Base-by-base conservation (phyloP, 495 filamentous ascomycete species). In the Schizothecium vesticola region DNA sequence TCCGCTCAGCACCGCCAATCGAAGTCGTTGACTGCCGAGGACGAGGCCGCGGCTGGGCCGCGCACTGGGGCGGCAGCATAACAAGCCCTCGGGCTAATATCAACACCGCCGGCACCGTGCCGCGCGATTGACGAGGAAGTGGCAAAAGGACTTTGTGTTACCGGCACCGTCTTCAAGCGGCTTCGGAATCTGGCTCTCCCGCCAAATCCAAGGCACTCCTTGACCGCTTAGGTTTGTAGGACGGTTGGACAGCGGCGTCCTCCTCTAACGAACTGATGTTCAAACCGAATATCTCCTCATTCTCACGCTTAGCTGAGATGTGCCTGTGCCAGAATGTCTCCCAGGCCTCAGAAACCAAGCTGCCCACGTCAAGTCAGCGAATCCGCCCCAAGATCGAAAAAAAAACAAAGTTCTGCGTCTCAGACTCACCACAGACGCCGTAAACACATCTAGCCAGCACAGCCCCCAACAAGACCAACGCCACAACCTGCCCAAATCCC, bases 401-500 rank as follows among this genome's bases (percentile, higher is more conserved):
- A 3, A 16, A 16, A 5, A 3, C 16, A n/a, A 5, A n/a, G 19
- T 36, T 16, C n/a, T n/a, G 26, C 26, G 26, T n/a, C 26, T 6
- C 36, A 51, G 19, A n/a, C 36, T 51, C 36, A 51, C 36, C 36
- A 19, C 6, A n/a, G 16, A 51, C 16, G n/a, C 36, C 36, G n/a
- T 51, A 51, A 8, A 51, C 36, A 51, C 64, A 57, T 43, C 28
- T 24, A 26, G 57, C 58, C 12, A 65, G 12, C 26, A 55, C 58
- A 21, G 31, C 55, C 11, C 21, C 64, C 1, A 59, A 55, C 9
- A 65, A 55, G 0, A 57, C 64, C 64, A 65, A 55, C 43, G 64
- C 25, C 9, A 65, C 58, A 28, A 65, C 55, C 64, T 65, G 64
- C 10, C 64, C 64, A 65, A 65, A 65, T 9, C 64, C 64, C 64